These are phyloP conservation scores for Malania oleifera DNA, from an alignment of 164 flowering plant genomes.

Conservation along the genomic window DNA sequence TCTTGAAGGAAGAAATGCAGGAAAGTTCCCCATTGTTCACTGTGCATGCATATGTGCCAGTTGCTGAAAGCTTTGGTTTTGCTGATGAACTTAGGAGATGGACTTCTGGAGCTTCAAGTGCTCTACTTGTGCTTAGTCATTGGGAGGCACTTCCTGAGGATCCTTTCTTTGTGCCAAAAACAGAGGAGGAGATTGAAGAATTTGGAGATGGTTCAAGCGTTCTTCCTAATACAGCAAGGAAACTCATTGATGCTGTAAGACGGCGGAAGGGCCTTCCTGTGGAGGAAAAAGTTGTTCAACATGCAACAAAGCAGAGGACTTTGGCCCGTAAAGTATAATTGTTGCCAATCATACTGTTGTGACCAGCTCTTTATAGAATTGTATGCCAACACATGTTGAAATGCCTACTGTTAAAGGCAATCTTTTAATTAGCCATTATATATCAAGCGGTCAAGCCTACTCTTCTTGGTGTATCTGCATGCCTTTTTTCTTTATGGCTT, in stretches of 20 bases:
- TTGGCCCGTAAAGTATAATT: conserved; percentile 78
- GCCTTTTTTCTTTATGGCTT: too few species aligned
- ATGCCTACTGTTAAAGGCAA: too few species aligned
- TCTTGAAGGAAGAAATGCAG: conserved; percentile 88
- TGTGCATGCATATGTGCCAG: conserved; percentile 88
- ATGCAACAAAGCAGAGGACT: conserved; percentile 93
- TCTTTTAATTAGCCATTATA: too few species aligned
- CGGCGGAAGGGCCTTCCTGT: conserved; percentile 86
- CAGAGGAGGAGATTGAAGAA: conserved; percentile 91
- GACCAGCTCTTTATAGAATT: not conserved
- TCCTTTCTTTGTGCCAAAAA: conserved; percentile 91
- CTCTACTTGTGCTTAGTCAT: conserved; percentile 73
- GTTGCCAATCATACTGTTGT: too few species aligned
- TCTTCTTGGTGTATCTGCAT: too few species aligned
- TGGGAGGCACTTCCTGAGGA: conserved; percentile 85
- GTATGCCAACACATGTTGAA: not conserved
- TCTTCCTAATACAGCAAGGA: conserved; percentile 78
- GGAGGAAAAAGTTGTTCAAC: conserved; percentile 91
- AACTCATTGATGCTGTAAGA: conserved; percentile 84
- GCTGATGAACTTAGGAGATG: conserved; percentile 59
- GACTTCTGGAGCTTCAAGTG: conserved; percentile 46
- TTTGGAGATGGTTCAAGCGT: conserved; percentile 94
- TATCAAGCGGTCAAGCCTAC: too few species aligned
- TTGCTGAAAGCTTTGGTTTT: conserved; percentile 87
- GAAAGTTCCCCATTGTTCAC: conserved; percentile 87